Base-by-base conservation (phyloP, 139 green algal species). In the Haematococcus lacustris region DNA sequence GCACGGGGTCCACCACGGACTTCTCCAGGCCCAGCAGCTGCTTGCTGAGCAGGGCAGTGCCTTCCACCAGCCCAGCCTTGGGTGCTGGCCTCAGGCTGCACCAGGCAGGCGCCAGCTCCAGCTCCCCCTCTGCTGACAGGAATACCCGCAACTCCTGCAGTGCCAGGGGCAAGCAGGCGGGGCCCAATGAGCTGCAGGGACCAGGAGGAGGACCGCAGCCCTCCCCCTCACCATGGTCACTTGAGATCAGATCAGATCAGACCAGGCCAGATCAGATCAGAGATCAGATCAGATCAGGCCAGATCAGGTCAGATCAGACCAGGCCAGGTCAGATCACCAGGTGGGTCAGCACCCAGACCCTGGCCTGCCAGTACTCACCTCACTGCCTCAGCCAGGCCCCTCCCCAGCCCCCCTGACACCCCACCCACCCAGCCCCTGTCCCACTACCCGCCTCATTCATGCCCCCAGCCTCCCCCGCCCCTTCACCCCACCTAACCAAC, bases 101-200 rank as follows among this genome's bases (percentile, higher is more conserved):
- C 92, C 91, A 96, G 13, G 79, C 73, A 21, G 75, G 67, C 68
- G 37, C 76, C 32, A 66, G 32, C 2, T 70, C 68, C 64, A 98
- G 83, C 28, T 85, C 79, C 33, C 86, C 90, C 37, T 96, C 86
- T 3, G 79, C 76, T 70, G 89, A 73, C 61, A 98, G 83, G 69
- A 98, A 98, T 37, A 93, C 59, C 13, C 71, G 66, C 72, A 98
- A 80, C 76, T 94, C 90, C 91, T 93, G 74, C 37, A 32, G 1
- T 13, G 33, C 47, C 32, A 38, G 38, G 69, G 34, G 25, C 9
- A 26, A 41, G 34, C 38, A 39, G 4, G 5, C 4, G n/a, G 21
- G 47, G 68, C 2, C 3, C n/a, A 21, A 2, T 26, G 32, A 32
- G 6, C 6, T 68, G 17, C 2, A 74, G 38, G 5, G 1, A 13